Percentiles rank a stretch among this genome's conserved stretches.
phyloP scores from a whole-genome alignment of 2,329 filamentous ascomycete species.

The Neofusicoccum parvum region DNA sequence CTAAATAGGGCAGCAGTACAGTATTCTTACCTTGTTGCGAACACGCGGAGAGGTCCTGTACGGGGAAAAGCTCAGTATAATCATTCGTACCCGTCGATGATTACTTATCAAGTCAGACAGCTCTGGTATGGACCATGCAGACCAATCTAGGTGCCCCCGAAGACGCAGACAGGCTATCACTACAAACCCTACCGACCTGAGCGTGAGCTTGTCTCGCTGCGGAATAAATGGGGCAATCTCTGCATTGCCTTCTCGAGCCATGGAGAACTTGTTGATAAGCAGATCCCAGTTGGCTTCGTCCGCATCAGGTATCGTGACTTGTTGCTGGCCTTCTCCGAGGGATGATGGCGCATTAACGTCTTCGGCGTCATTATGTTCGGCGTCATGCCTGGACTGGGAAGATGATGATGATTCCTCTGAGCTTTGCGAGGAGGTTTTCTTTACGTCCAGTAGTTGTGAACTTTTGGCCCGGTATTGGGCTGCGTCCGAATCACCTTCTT shows the following conservation, averaged over 20 bases:
- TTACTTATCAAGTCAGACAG: too few species aligned
- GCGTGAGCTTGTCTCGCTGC: neutral
- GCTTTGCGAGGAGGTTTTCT: neutral
- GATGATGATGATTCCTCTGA: neutral
- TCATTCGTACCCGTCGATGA: too few species aligned
- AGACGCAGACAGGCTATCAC: neutral
- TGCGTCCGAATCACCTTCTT: neutral
- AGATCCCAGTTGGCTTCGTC: neutral
- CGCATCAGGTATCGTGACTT: neutral
- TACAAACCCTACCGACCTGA: neutral
- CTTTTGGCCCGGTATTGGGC: neutral
- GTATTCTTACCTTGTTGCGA: too few species aligned
- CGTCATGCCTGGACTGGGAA: neutral
- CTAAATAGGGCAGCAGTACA: too few species aligned
- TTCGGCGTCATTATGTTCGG: too few species aligned
- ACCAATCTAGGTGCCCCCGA: too few species aligned
- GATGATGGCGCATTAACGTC: neutral
- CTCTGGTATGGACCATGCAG: too few species aligned
- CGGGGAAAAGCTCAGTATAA: too few species aligned
- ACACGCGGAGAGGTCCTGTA: too few species aligned
- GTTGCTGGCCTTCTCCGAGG: neutral
- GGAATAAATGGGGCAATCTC: neutral
- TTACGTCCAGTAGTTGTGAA: neutral
- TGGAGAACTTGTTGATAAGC: neutral
- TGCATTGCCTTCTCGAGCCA: neutral